Base-by-base conservation (phyloP, 2,329 filamentous ascomycete genomes). In the Colletotrichum sp. region DNA sequence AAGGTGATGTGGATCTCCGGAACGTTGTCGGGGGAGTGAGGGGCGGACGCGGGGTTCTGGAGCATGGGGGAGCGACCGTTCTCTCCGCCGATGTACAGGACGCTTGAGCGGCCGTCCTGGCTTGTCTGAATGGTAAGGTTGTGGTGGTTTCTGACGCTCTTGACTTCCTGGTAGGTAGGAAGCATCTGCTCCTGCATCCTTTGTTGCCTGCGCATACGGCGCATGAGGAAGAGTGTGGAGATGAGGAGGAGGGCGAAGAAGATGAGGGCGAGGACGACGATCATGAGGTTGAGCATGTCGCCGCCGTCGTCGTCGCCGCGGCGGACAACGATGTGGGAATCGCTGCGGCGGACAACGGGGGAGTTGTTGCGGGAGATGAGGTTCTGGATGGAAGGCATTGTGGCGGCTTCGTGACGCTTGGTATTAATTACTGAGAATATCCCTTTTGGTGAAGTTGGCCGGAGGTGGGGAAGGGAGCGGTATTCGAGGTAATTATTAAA, bases 1-100 rank as follows among this genome's bases (percentile, higher is more conserved):
- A 99, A 98, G 44, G 97, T 98, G 85, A 99, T 98, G 86, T 96
- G 95, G 82, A 99, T 99, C 87, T 98, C 95, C 25, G 97, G 97
- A 32, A 98, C 91, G 79, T 94, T 94, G 85, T 92, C 95, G n/a
- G 94, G 93, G 61, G 94, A 95, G 80, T 94, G 88, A 27, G 96
- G 94, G 19, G 95, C 93, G 78, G 92, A 94, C 76, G 90, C 89
- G 36, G 94, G 94, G 85, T 94, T 94, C 78, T 93, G 90, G 79
- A 96, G 92, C 86, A 98, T 93, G 78, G 92, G 92, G 59, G 74
- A 76, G 82, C 90, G 86, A 78, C 93, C 92, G 85, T 97, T 95
- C 84, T 95, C 44, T 52, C 44, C 93, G 81, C 94, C 92, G 83
- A 95, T 94, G 80, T 97, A 91, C 77, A 95, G 90, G 79, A 97